Evolutionary conservation across 768 basidiomycete species (phyloP), one percentile per base, ranked within the genome.

Genomic region (Suillus subalutaceus): DNA sequence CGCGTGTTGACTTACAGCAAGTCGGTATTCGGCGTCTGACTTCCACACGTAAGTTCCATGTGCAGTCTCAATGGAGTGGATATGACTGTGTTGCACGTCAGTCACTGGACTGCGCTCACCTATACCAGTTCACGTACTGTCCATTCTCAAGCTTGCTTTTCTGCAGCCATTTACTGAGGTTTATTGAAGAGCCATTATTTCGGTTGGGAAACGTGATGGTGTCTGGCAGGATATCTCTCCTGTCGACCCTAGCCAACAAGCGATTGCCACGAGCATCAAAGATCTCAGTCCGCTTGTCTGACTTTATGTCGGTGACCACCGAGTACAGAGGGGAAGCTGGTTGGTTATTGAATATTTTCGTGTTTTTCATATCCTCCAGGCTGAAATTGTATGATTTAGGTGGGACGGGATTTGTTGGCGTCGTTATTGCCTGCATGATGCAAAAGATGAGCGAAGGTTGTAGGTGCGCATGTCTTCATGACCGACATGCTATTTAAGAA

Each of bases 151-250:
- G 63, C 57, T 59, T 69, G 32, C 46, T 37, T 41, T 62, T 66
- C 38, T 61, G 61, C 38, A 66, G 43, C 70, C 70, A 72, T 40
- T 66, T 72, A 46, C 59, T 65, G 32, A 71, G 18, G 52, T 53
- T 58, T 46, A 69, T 48, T 5, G 67, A 52, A 32, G 65, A 58
- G 4, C 65, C 59, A 7, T 52, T 26, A 8, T 62, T 48, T 50
- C 44, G 48, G 38, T 63, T 57, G 15, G 62, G 30, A 46, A 71
- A 69, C 3, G 65, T 66, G n/a, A 71, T 48, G 13, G 61, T 71
- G 43, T 69, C 70, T 12, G 70, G 63, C 35, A 71, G 55, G 63
- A 69, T 43, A 16, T 69, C 46, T 5, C 46, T 64, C 40, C 64
- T 63, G 0, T 56, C 59, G 20, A 66, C 37, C 6, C 56, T 56